Percentiles rank a stretch among this genome's conserved stretches.
phyloP scores from a whole-genome alignment of 192 early-diverging fungal genomes.

The Coemansia sp. region DNA sequence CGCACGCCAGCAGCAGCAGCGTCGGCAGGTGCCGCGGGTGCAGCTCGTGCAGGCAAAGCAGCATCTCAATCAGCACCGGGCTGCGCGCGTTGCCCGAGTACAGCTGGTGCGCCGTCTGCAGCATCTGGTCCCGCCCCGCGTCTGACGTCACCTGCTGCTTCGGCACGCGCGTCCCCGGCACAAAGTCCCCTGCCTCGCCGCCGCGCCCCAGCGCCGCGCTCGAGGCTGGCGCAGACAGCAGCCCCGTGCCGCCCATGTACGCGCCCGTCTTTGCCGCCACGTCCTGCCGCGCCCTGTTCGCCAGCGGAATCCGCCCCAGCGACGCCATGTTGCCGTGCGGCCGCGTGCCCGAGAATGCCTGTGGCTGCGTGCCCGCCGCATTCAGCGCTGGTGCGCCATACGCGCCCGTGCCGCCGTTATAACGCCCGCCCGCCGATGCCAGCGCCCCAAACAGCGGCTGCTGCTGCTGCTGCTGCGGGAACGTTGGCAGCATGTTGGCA shows the following conservation, averaged over 20 bases:
- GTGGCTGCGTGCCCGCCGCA: constrained; percentile 6
- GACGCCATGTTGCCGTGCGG: constrained; percentile 11
- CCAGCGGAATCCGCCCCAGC: constrained; percentile 10
- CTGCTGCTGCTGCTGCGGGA: constrained; percentile 18
- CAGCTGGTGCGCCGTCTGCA: constrained; percentile 61
- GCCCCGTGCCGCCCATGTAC: neutral
- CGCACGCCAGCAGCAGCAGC: constrained; percentile 81
- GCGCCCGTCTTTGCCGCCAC: neutral
- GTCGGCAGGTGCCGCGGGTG: constrained; percentile 75
- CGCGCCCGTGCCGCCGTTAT: neutral
- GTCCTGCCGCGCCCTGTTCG: constrained; percentile 11
- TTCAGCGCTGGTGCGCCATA: constrained; percentile 2
- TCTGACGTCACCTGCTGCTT: constrained; percentile 21
- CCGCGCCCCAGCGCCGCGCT: neutral
- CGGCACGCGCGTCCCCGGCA: constrained; percentile 45
- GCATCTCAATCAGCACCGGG: constrained; percentile 55
- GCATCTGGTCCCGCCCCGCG: constrained; percentile 55
- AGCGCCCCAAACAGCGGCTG: constrained; percentile 8
- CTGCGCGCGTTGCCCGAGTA: constrained; percentile 58
- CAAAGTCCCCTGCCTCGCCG: constrained; percentile 9
- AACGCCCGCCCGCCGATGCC: neutral
- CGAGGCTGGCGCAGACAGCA: neutral
- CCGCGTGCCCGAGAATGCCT: constrained; percentile 8
- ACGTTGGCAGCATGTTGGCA: neutral
- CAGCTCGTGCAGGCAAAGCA: constrained; percentile 52